A percentile compares a stretch with the other conserved stretches of the same genome.
Evolutionary conservation across 495 filamentous ascomycete species (phyloP).

Genomic region (Friedmanniomyces endolithicus): DNA sequence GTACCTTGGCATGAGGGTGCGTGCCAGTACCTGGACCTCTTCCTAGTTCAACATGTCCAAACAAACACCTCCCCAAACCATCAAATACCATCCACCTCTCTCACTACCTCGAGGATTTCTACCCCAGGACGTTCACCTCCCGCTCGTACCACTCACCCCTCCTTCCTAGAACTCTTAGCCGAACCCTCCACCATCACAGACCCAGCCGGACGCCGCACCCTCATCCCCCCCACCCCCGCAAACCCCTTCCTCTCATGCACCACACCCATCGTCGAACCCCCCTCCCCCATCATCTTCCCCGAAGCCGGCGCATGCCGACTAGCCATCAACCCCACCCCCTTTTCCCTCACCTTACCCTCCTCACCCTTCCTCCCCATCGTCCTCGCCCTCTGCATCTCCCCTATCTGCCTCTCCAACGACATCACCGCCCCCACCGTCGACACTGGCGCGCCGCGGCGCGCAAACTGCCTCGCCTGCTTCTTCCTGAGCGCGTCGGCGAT

Average conservation of each 20-base stretch:
- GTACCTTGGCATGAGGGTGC: no score
- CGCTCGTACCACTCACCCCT: not conserved
- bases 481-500: slow-evolving; percentile 6
- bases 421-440: not conserved
- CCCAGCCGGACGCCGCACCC: not conserved
- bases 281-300: not conserved
- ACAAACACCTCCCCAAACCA: no score
- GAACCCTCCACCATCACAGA: not conserved
- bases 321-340: not conserved
- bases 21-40: no score
- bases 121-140: not conserved
- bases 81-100: no score
- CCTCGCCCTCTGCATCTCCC: not conserved
- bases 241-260: not conserved
- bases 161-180: not conserved
- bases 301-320: not conserved
- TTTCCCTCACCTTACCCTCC: not conserved
- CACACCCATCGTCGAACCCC: not conserved
- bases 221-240: not conserved
- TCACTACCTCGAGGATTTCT: no score
- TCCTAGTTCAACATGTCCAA: no score
- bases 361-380: not conserved
- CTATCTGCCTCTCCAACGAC: not conserved
- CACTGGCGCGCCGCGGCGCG: not conserved
- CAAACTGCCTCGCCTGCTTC: not conserved